phyloP scores from a whole-genome alignment of 140 eudicot species.

The Oenanthe javanica region DNA sequence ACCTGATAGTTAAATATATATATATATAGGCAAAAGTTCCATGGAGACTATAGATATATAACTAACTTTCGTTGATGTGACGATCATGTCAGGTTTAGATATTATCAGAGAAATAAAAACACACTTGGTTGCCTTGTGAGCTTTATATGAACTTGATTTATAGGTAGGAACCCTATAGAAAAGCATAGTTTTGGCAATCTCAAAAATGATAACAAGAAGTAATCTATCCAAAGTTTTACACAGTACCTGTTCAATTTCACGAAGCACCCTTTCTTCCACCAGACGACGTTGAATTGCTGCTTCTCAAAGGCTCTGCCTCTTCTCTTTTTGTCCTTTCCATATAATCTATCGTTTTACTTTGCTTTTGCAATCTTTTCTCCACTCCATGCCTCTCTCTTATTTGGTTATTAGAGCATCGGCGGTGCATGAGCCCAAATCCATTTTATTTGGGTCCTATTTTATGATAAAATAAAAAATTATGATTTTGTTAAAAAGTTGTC shows the following conservation, averaged over 20 bases:
- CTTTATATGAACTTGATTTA: not conserved
- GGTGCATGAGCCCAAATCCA: too few species aligned
- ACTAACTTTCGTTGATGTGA: not conserved
- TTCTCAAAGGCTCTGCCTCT: slow-evolving; percentile 66
- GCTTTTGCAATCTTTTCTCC: slow-evolving; percentile 49
- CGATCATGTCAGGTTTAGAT: not conserved
- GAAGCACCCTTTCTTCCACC: slow-evolving; percentile 48
- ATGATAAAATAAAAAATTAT: too few species aligned
- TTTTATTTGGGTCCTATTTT: too few species aligned
- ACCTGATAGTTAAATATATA: too few species aligned
- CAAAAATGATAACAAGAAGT: not conserved
- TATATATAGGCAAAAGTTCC: too few species aligned
- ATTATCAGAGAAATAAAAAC: not conserved
- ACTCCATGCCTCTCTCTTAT: too few species aligned
- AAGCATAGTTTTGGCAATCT: not conserved
- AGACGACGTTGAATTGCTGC: slow-evolving; percentile 60
- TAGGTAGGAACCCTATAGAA: not conserved
- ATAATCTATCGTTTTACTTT: slow-evolving; percentile 73
- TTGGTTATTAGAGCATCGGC: slow-evolving; percentile 1
- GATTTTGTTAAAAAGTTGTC: too few species aligned
- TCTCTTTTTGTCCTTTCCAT: slow-evolving; percentile 85
- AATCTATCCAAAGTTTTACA: not conserved
- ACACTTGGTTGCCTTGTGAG: not conserved
- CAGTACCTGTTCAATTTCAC: slow-evolving; percentile 63
- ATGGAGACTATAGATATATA: too few species aligned